Percentiles rank a stretch among this genome's conserved stretches.
Evolutionary conservation across 495 filamentous ascomycete species (phyloP).

Genomic region (Penicillium herquei): DNA sequence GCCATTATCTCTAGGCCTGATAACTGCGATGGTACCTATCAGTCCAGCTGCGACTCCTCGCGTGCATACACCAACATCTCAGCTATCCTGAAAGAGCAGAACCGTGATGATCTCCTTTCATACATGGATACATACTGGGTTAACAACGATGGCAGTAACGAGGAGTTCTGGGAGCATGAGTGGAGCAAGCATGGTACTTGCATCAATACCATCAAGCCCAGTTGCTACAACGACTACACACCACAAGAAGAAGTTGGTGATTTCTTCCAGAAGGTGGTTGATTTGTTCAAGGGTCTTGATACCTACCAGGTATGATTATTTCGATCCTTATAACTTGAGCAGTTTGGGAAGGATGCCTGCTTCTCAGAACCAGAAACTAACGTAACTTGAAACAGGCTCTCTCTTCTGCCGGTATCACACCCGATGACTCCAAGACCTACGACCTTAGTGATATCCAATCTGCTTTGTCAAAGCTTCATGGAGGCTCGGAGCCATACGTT

Average conservation of each 20-base stretch:
- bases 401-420: slow-evolving; percentile 60
- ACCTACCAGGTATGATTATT: slow-evolving; percentile 50
- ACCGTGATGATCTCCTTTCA: slow-evolving; percentile 54
- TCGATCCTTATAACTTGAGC: not conserved
- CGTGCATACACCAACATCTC: slow-evolving; percentile 68
- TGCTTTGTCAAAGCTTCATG: slow-evolving; percentile 56
- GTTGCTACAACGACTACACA: slow-evolving; percentile 69
- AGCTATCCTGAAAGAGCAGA: slow-evolving; percentile 55
- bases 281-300: slow-evolving; percentile 61
- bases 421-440: slow-evolving; percentile 60
- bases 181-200: slow-evolving; percentile 76
- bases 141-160: slow-evolving; percentile 55
- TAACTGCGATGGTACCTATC: slow-evolving; percentile 74
- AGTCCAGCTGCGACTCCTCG: slow-evolving; percentile 61
- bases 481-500: slow-evolving; percentile 58
- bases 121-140: slow-evolving; percentile 78
- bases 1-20: slow-evolving; percentile 54
- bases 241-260: slow-evolving; percentile 58
- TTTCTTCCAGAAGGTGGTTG: slow-evolving; percentile 55
- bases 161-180: slow-evolving; percentile 75
- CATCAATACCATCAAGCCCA: slow-evolving; percentile 61
- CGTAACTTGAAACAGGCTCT: slow-evolving; percentile 46
- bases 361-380: not conserved
- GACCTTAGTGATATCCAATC: slow-evolving; percentile 55
- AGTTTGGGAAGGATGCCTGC: no score